Conservation (phyloP, 495 filamentous ascomycete species). For the Mycothermus thermophilus region DNA sequence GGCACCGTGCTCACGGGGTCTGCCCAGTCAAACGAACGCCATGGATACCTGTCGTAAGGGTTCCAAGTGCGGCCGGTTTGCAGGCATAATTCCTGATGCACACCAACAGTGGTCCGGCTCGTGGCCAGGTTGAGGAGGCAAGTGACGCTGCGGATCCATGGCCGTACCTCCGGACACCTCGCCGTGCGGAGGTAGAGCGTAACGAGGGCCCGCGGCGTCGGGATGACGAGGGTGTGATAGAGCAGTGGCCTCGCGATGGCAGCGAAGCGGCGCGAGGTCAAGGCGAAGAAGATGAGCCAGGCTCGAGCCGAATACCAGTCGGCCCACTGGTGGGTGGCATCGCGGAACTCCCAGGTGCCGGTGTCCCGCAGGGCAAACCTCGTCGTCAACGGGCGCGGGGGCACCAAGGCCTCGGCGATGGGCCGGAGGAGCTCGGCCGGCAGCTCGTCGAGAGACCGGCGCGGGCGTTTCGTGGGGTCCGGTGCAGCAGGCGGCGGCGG, state of each 20-base stretch:
- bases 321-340: slow-evolving; percentile 18
- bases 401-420: slow-evolving; percentile 18
- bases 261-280: slow-evolving; percentile 20
- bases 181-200: slow-evolving; percentile 11
- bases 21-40: too few species aligned
- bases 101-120: slow-evolving; percentile 8
- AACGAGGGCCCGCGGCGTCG: slow-evolving; percentile 11
- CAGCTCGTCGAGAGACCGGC: slow-evolving; percentile 12
- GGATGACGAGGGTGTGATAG: slow-evolving; percentile 20
- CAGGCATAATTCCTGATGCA: slow-evolving; percentile 10
- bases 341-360: slow-evolving; percentile 21
- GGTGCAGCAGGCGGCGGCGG: background rate
- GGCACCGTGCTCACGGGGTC: slow-evolving; percentile 4
- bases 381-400: slow-evolving; percentile 14
- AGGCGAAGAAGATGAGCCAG: slow-evolving; percentile 15
- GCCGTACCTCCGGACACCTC: slow-evolving; percentile 10
- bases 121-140: slow-evolving; percentile 17
- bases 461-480: background rate
- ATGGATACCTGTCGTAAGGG: background rate
- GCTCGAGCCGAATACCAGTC: slow-evolving; percentile 15
- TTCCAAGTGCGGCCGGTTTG: too few species aligned
- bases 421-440: slow-evolving; percentile 19
- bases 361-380: slow-evolving; percentile 17
- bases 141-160: slow-evolving; percentile 18
- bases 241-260: slow-evolving; percentile 19